Conservation (phyloP, 768 basidiomycete genomes). For the Tylopilus subfusipes region DNA sequence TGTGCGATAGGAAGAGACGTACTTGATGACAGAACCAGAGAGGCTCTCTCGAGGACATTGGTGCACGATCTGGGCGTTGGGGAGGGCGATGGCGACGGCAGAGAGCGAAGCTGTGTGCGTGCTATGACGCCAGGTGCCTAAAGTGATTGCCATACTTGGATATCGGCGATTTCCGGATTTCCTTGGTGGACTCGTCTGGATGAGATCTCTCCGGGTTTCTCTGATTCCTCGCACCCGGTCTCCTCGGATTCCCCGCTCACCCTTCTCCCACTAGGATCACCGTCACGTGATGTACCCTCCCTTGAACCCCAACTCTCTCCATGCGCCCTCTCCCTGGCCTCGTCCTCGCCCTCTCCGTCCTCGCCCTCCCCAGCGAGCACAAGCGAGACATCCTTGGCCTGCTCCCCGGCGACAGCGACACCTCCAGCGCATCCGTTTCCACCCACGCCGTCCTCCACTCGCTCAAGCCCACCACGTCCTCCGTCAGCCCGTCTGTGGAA, state of each 20-base stretch:
- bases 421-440: not conserved
- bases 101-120: not conserved
- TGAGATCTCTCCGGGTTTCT: not conserved
- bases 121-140: slow-evolving; percentile 6
- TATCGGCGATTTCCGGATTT: slow-evolving; percentile 17
- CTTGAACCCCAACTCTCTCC: not conserved
- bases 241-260: not conserved
- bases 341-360: not conserved
- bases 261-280: not conserved
- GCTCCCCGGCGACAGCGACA: slow-evolving; percentile 2
- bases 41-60: slow-evolving; percentile 71
- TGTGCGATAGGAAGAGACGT: slow-evolving; percentile 4
- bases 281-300: not conserved
- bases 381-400: slow-evolving; percentile 18
- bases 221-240: not conserved
- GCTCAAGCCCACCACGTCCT: not conserved
- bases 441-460: not conserved
- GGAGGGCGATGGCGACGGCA: slow-evolving; percentile 1
- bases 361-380: not conserved
- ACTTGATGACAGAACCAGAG: slow-evolving; percentile 82
- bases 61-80: not conserved
- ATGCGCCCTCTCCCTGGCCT: not conserved
- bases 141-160: not conserved
- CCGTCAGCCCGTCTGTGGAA: not conserved
- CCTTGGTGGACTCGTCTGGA: not conserved